phyloP scores from a whole-genome alignment of 768 basidiomycete species.

The Lactarius sanguifluus region DNA sequence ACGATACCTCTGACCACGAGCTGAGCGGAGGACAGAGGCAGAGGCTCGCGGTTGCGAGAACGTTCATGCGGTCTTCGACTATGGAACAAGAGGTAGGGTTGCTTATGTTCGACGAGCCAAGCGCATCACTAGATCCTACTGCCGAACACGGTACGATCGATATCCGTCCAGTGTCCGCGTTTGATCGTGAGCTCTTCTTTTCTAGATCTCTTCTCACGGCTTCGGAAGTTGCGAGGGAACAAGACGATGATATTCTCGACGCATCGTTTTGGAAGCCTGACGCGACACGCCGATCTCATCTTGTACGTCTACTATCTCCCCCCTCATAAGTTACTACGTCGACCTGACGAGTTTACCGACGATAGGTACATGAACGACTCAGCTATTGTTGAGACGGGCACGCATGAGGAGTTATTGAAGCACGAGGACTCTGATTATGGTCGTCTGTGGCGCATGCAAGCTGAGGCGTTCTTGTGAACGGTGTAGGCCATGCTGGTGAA shows the following conservation, averaged over 20 bases:
- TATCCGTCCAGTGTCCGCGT: not conserved
- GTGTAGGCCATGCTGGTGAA: not conserved
- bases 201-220: conserved; percentile 65
- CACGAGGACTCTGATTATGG: conserved; percentile 61
- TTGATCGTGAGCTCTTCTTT: not conserved
- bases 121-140: conserved; percentile 69
- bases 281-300: conserved; percentile 47
- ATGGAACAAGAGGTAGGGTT: conserved; percentile 51
- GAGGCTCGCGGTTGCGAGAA: conserved; percentile 68
- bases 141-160: conserved; percentile 66
- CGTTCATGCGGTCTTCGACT: conserved; percentile 65
- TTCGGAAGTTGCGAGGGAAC: conserved; percentile 64
- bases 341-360: not conserved
- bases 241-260: conserved; percentile 86
- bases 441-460: conserved; percentile 71
- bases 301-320: conserved; percentile 8
- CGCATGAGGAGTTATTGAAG: conserved; percentile 58
- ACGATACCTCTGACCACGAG: not conserved
- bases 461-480: conserved; percentile 53
- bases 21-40: conserved; percentile 79
- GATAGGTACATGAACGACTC: conserved; percentile 69
- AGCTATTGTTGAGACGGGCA: conserved; percentile 61
- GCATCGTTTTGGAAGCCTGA: conserved; percentile 67
- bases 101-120: conserved; percentile 73
- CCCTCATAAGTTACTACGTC: not conserved